Base-by-base conservation (phyloP, 2,329 filamentous ascomycete species). In the Thelonectria blattea region DNA sequence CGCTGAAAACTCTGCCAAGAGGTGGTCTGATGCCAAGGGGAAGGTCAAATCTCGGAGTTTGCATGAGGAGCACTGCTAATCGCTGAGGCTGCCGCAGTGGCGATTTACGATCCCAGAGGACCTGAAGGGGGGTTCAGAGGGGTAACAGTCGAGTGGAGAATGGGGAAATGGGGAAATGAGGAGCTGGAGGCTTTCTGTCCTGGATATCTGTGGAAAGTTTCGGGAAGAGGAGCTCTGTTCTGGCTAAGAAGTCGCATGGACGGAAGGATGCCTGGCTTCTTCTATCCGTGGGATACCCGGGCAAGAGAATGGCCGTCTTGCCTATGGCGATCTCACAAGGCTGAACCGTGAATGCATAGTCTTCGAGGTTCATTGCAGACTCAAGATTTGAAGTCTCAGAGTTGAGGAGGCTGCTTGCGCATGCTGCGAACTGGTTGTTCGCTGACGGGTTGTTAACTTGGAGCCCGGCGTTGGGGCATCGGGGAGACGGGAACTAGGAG, bases 131-230 rank as follows among this genome's bases (percentile, higher is more conserved):
- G 47, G 20, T 47, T 30, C 41, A 48, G 60, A 65, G 55, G 58
- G 63, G 55, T 48, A 56, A 43, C 15, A 14, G 39, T 37, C 52
- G 34, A 60, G 63, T 58, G 66, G 56, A 56, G 58, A 60, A 61
- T 52, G 60, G 52, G 51, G 57, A 57, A 59, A 69, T 67, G 68
- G 63, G 61, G 68, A 61, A 69, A 63, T 47, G 62, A 64, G 66
- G 66, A 55, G 51, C 50, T 54, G 45, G 8, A 30, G 41, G n/a
- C n/a, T 30, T 37, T 30, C 39, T 34, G n/a, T 14, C 18, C n/a
- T n/a, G 22, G 43, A 42, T 41, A 18, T 12, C 1, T 51, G 22
- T 32, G 22, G 39, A 37, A 53, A 50, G 57, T 41, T 34, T 45
- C 47, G 48, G 27, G 42, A 48, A 34, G 32, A 47, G 20, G 14